Evolutionary conservation across 1,284 basidiomycete genomes (phyloP), one percentile per base, ranked within the genome.

Genomic region (Rhodotorula mucilaginosa): DNA sequence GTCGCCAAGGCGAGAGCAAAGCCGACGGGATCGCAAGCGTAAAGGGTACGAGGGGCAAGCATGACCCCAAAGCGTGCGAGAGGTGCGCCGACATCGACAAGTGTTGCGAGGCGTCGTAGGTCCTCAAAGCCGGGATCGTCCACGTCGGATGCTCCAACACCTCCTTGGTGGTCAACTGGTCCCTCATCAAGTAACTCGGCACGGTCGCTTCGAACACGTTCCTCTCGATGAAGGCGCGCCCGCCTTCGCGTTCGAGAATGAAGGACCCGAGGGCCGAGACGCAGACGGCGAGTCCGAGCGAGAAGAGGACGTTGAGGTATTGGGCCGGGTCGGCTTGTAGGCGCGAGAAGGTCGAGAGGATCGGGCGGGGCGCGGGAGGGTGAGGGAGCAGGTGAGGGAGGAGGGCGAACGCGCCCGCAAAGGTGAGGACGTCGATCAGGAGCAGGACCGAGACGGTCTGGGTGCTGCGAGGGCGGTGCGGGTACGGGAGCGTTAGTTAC

Each of bases 81-180:
- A 78, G 70, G 67, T 78, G 77, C 15, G 61, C 44, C 3, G 71
- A 58, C 72, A 78, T 76, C 1, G 69, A 65, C 19, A 34, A 46
- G 58, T 60, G 58, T 34, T 73, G 47, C 4, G 72, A 68, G 19
- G 49, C 58, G 51, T 71, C 60, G 58, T 64, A 68, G 15, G 67
- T 67, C 15, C 77, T 70, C 5, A 78, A 72, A 8, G 72, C 57
- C 2, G 77, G 77, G 63, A 78, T 59, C 18, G 68, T 58, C 51
- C 70, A 69, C 5, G 73, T 73, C n/a, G 77, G 77, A 56, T 72
- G 69, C 68, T 60, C 66, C 61, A 75, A 65, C 57, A 75, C 69
- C 56, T 73, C 64, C 16, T 39, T 48, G 3, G 67, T 49, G 21
- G 74, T 73, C 44, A 75, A 34, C 29, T 73, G 69, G 21, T 73